A percentile compares a stretch with the other conserved stretches of the same genome.
phyloP scores from a whole-genome alignment of 108 stramenopile genomes.

The Stephanodiscus triporus region DNA sequence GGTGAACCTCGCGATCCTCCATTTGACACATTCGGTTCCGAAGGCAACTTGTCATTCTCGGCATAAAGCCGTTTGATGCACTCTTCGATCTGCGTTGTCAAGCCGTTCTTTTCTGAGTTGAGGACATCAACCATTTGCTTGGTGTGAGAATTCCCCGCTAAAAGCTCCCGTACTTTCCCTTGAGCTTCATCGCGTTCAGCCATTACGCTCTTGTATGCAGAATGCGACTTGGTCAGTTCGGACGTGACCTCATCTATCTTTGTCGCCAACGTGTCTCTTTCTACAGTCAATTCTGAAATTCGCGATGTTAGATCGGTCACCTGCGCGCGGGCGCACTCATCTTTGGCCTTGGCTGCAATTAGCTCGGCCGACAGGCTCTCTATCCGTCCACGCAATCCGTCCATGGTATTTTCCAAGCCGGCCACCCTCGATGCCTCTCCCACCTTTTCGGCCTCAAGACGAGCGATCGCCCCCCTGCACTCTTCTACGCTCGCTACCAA shows the following conservation, averaged over 20 bases:
- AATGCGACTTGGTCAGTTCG: background rate
- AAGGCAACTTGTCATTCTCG: background rate
- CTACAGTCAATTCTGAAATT: background rate
- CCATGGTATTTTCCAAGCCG: background rate
- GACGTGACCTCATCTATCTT: background rate
- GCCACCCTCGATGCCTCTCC: background rate
- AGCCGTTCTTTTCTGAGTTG: conserved; percentile 11
- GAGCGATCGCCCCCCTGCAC: background rate
- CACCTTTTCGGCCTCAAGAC: background rate
- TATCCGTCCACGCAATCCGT: background rate
- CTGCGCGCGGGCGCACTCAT: background rate
- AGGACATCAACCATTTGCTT: background rate
- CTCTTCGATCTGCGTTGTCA: conserved; percentile 15
- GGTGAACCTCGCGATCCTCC: background rate
- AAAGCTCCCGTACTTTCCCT: background rate
- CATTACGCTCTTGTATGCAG: background rate
- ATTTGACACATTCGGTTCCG: background rate
- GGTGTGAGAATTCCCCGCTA: background rate
- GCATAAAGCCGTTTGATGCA: conserved; percentile 5
- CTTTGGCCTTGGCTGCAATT: background rate
- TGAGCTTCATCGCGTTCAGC: conserved; percentile 7
- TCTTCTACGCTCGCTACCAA: background rate
- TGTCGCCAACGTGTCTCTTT: background rate
- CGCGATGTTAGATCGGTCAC: background rate
- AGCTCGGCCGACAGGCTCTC: background rate